Evolutionary conservation across 495 filamentous ascomycete species (phyloP).

Genomic region (Aspergillus cavernicola): DNA sequence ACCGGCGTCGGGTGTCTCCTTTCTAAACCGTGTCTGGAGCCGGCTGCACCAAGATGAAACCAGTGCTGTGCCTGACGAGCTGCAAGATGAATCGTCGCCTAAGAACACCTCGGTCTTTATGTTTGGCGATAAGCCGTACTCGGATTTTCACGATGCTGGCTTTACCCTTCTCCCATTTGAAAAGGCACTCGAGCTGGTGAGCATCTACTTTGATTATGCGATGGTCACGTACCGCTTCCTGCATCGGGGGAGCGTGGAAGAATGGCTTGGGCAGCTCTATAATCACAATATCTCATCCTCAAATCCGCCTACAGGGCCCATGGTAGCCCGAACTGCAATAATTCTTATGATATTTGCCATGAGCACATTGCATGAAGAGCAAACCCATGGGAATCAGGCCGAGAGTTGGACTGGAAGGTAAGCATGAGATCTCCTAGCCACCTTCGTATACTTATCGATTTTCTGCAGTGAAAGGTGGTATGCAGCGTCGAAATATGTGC

Average conservation of each 20-base stretch:
- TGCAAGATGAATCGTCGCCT: constrained; percentile 31
- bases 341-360: constrained; percentile 45
- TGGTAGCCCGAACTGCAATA: constrained; percentile 42
- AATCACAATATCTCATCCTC: constrained; percentile 30
- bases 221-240: constrained; percentile 49
- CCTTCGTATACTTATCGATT: background rate
- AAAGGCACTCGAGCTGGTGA: constrained; percentile 34
- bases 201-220: constrained; percentile 44
- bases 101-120: constrained; percentile 41
- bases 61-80: constrained; percentile 29
- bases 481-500: constrained; percentile 40
- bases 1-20: constrained; percentile 44
- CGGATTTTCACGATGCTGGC: constrained; percentile 24
- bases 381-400: constrained; percentile 17
- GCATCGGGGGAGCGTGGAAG: constrained; percentile 37
- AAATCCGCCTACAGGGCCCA: constrained; percentile 32
- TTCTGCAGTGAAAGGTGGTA: constrained; percentile 40
- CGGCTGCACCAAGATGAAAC: constrained; percentile 41
- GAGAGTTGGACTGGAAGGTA: constrained; percentile 31
- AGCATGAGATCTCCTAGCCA: background rate
- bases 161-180: constrained; percentile 35
- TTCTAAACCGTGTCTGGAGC: constrained; percentile 45
- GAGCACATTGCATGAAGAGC: constrained; percentile 34
- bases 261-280: constrained; percentile 40
- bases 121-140: constrained; percentile 45